Evolutionary conservation across 2,329 filamentous ascomycete species (phyloP), one percentile per base, ranked within the genome.

Genomic region (Xylariaceae sp.): DNA sequence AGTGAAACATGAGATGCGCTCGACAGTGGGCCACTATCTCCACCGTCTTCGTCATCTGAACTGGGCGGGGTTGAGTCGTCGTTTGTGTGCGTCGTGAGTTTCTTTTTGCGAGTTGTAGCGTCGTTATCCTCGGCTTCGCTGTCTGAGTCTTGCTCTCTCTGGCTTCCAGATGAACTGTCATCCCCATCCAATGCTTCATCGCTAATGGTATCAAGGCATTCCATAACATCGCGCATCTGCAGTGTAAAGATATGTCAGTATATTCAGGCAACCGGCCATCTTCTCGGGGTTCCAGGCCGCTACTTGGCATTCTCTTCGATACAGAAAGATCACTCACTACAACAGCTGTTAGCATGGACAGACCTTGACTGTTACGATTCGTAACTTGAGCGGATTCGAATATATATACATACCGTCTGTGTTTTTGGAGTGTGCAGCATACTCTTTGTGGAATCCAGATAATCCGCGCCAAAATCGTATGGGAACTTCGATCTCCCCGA

Each of bases 401-500:
- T 27, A 7, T 27, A n/a, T 27, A 27, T 27, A 27, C 22, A 27
- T 27, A 27, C 22, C 22, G 52, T 83, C 74, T 1, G 60, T 62
- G 48, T 82, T 80, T 48, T 75, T 76, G 39, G 71, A 74, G 15
- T 70, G 68, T 11, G 68, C 62, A 1, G 82, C 80, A 52, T 80
- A 77, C 7, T 62, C 65, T 51, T 75, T 74, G 63, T 87, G 83
- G 47, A 79, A 82, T 1, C 76, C 75, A 6, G 78, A 79, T 2
- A 86, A 66, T 0, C 84, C 84, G 11, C 74, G 73, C 77, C 80
- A 84, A 64, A 86, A 82, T 27, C 74, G 80, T 14, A 85, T 52
- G 0, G 70, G 75, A 5, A 86, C 46, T 55, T 80, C 77, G 19
- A 87, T 72, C 45, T 77, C 75, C 2, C 83, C 83, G 0, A 85